Evolutionary conservation across 2,329 filamentous ascomycete genomes (phyloP).

Genomic region (Microcyclosporella mali): DNA sequence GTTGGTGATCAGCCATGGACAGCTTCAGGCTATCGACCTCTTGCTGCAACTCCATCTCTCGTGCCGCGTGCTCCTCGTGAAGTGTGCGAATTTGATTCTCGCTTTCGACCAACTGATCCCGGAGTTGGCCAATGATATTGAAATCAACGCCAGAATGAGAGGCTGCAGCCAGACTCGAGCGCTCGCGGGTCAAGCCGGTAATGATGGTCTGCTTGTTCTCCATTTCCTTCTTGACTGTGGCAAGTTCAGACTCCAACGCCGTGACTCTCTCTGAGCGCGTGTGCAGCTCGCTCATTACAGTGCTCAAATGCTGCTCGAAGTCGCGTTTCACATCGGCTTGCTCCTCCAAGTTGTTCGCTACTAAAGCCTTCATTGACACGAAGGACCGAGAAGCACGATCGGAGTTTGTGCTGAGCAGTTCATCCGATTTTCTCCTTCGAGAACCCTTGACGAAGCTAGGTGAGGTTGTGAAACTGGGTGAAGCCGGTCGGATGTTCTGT

Average conservation of each 20-base stretch:
- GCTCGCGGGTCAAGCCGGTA: conserved; percentile 83
- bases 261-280: conserved; percentile 82
- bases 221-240: conserved; percentile 86
- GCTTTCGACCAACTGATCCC: conserved; percentile 79
- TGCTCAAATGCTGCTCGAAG: conserved; percentile 86
- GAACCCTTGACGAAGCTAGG: conserved; percentile 52
- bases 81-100: conserved; percentile 70
- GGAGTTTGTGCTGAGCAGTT: conserved; percentile 40
- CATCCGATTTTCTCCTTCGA: conserved; percentile 36
- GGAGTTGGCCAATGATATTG: conserved; percentile 77
- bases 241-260: conserved; percentile 77
- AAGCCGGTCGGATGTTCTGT: conserved; percentile 19
- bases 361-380: conserved; percentile 81
- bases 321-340: conserved; percentile 81
- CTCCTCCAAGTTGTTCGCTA: conserved; percentile 74
- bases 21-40: conserved; percentile 65
- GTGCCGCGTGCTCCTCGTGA: conserved; percentile 63
- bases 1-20: conserved; percentile 39
- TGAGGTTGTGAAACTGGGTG: conserved; percentile 21
- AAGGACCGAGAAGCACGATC: conserved; percentile 91
- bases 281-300: conserved; percentile 88
- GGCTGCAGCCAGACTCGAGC: conserved; percentile 74
- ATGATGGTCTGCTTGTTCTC: conserved; percentile 96
- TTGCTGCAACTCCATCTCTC: conserved; percentile 67
- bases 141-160: conserved; percentile 72